phyloP scores from a whole-genome alignment of 768 basidiomycete genomes.

The Suillus lakei region DNA sequence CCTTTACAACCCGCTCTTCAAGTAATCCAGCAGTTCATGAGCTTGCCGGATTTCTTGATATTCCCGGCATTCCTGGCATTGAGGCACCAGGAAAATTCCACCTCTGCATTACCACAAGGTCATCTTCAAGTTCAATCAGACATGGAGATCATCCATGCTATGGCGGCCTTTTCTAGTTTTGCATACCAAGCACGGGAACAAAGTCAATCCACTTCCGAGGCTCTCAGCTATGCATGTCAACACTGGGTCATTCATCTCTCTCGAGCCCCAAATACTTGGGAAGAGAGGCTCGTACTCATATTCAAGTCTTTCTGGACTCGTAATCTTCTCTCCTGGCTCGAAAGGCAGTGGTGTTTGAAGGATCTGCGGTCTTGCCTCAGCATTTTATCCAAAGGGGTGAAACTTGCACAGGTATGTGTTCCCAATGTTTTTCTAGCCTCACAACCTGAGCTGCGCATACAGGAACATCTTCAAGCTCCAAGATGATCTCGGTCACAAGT shows the following conservation, averaged over 20 bases:
- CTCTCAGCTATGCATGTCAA: not conserved
- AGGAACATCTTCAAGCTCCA: not conserved
- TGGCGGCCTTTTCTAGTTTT: not conserved
- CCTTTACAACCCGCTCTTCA: not conserved
- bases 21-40: not conserved
- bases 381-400: not conserved
- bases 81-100: not conserved
- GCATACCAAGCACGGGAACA: not conserved
- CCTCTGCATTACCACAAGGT: not conserved
- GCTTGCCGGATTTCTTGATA: not conserved
- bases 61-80: not conserved
- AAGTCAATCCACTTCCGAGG: not conserved
- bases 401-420: not conserved
- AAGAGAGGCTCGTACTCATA: not conserved
- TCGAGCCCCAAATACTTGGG: not conserved
- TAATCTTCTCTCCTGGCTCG: not conserved
- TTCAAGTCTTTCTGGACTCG: not conserved
- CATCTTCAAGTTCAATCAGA: not conserved
- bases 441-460: not conserved
- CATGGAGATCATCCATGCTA: not conserved
- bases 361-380: not conserved
- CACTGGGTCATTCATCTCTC: not conserved
- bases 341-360: constrained; percentile 1
- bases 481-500: not conserved
- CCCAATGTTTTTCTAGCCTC: not conserved